These are phyloP conservation scores for Pinus albicaulis DNA, from an alignment of 75 land plant species.

Conservation along the genomic window DNA sequence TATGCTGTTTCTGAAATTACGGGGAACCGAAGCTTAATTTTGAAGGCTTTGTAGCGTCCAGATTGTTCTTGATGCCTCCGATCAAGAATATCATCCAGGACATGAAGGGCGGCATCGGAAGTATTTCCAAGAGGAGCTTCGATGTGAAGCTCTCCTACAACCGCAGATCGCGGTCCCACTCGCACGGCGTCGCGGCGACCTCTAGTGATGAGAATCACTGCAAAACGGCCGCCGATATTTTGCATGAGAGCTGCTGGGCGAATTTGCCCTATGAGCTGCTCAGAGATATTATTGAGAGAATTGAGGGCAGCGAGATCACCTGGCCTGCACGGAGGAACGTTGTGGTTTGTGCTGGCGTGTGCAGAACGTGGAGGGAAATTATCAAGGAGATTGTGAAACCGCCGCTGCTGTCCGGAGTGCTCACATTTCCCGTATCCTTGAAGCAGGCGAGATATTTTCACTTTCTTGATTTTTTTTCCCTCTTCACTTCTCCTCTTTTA, in stretches of 20 bases:
- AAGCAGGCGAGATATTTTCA: constrained; percentile 60
- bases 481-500: no score
- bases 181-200: not conserved
- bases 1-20: no score
- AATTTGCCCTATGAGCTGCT: constrained; percentile 78
- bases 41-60: no score
- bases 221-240: not conserved
- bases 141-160: not conserved
- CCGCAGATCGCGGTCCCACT: not conserved
- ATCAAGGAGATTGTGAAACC: constrained; percentile 65
- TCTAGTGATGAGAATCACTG: constrained; percentile 18
- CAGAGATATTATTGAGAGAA: constrained; percentile 63
- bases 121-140: not conserved
- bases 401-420: constrained; percentile 49
- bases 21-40: no score
- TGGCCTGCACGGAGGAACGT: constrained; percentile 79
- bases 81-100: constrained; percentile 6
- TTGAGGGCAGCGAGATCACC: constrained; percentile 52
- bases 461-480: no score
- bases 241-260: constrained; percentile 42
- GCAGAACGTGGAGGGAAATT: constrained; percentile 70
- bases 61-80: no score
- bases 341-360: constrained; percentile 83
- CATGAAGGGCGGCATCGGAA: not conserved
- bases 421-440: constrained; percentile 75